A percentile compares a stretch with the other conserved stretches of the same genome.
Conservation (phyloP, 169 alveolate genomes). For the Babesia bovis region DNA sequence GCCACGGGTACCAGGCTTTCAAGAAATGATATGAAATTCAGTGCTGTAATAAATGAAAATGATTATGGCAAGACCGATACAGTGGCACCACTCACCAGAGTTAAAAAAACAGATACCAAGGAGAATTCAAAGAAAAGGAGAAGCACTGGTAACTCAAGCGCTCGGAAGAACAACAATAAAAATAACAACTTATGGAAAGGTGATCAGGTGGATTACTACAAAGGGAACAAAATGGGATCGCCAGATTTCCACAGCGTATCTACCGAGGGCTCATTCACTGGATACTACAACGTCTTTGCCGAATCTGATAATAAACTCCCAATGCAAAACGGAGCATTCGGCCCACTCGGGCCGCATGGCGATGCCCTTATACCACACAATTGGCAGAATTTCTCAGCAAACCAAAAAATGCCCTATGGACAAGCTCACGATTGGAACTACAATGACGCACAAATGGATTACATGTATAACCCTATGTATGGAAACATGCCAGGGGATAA, state of each 20-base stretch:
- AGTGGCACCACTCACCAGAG: not conserved
- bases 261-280: conserved; percentile 25
- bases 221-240: not conserved
- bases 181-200: not conserved
- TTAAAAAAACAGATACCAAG: not conserved
- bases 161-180: not conserved
- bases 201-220: not conserved
- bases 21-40: conserved; percentile 63
- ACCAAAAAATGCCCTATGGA: conserved; percentile 14
- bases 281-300: conserved; percentile 23
- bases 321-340: conserved; percentile 8
- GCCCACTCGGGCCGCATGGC: not conserved
- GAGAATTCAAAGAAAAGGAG: not conserved
- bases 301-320: conserved; percentile 7
- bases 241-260: conserved; percentile 7
- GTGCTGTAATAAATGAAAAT: conserved; percentile 30
- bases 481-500: not conserved
- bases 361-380: conserved; percentile 24
- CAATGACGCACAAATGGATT: conserved; percentile 2
- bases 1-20: conserved; percentile 79
- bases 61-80: conserved; percentile 12
- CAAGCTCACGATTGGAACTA: conserved; percentile 51
- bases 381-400: conserved; percentile 42
- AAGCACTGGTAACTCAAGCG: not conserved
- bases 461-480: not conserved